These are phyloP conservation scores for Yamadazyma nakazawae DNA, from an alignment of 805 yeast species.

Conservation along the genomic window DNA sequence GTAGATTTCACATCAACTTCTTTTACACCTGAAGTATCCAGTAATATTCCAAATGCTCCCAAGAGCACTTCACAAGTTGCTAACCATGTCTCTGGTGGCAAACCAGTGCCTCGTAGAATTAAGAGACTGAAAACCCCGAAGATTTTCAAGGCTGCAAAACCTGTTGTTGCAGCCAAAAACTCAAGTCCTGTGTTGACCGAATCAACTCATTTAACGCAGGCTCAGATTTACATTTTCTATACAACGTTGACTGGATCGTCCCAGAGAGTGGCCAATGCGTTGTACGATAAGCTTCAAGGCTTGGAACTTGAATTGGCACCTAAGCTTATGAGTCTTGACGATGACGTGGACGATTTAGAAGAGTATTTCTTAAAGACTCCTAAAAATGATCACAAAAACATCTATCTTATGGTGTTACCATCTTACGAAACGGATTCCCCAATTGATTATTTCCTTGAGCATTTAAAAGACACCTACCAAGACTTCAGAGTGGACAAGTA, in stretches of 20 bases:
- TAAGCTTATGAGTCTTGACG: constrained; percentile 66
- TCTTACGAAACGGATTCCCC: constrained; percentile 94
- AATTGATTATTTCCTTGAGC: constrained; percentile 79
- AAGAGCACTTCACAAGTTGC: background rate
- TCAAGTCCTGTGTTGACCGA: constrained; percentile 32
- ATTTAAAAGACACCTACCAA: constrained; percentile 72
- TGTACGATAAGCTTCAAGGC: constrained; percentile 38
- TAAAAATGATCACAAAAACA: constrained; percentile 32
- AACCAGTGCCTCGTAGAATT: constrained; percentile 10
- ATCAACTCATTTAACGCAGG: constrained; percentile 41
- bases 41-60: constrained; percentile 15
- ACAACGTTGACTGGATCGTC: constrained; percentile 86
- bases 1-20: constrained; percentile 41
- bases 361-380: constrained; percentile 74
- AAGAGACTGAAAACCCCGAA: constrained; percentile 29
- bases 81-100: constrained; percentile 4
- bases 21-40: constrained; percentile 22
- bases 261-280: constrained; percentile 58
- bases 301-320: constrained; percentile 39
- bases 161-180: constrained; percentile 21
- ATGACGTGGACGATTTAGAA: constrained; percentile 77
- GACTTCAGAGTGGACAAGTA: constrained; percentile 85
- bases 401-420: constrained; percentile 77
- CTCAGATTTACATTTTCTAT: constrained; percentile 68
- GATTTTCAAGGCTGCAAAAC: constrained; percentile 38